Base-by-base conservation (phyloP, 1,284 basidiomycete species). In the Mycena sp. region DNA sequence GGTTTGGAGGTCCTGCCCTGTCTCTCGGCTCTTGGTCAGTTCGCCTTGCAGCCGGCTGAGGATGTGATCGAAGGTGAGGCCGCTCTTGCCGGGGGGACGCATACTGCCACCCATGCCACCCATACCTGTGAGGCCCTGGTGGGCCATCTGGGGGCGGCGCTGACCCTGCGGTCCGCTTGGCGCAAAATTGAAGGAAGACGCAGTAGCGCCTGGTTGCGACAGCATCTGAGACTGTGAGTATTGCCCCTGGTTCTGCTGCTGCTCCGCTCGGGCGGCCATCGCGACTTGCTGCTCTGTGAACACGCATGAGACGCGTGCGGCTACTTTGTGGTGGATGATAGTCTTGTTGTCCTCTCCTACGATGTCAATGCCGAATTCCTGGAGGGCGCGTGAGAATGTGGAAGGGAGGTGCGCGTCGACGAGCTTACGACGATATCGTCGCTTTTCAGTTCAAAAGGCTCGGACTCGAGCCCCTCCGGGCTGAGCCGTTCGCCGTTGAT, bases 311-410 rank as follows among this genome's bases (percentile, higher is more conserved):
- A 96, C 95, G 44, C 94, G 93, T 14, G 96, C 95, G 11, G 97
- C 94, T 40, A 99, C 98, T 77, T 99, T 99, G 82, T 99, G 96
- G 78, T 99, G 97, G 50, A 99, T 91, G 67, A 98, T 96, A 0
- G 95, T 96, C 79, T 96, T 95, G 84, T 98, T 98, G 81, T 99
- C 98, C 74, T 99, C 97, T 65, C 95, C 95, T 60, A 98, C 93
- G 67, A 99, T 99, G 80, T 99, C 98, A 75, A 99, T 99, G 64
- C 97, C 96, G 74, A 98, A 98, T 87, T 99, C 96, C 94, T 95
- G 72, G 23, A 59, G 14, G 21, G 45, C 59, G n/a, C 25, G n/a
- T 46, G 54, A 67, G 38, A 52, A 35, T 37, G n/a, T 26, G 29
- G 49, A 14, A 32, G 41, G 62, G 29, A 58, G 44, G 45, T 16